Evolutionary conservation across 2,329 filamentous ascomycete genomes (phyloP).

Genomic region (Sporothrix variecibatus): DNA sequence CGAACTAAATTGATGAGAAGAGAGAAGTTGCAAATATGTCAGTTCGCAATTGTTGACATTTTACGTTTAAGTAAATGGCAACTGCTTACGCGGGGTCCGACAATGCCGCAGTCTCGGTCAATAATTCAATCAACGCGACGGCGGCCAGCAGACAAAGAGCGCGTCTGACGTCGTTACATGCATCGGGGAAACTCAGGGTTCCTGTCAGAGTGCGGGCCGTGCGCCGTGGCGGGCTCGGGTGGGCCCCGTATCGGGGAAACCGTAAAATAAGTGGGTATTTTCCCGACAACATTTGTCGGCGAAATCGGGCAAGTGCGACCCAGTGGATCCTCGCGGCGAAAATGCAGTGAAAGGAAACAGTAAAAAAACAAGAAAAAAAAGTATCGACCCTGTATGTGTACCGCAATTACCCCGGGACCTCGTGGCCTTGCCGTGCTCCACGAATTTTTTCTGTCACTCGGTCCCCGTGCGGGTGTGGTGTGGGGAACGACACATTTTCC

Average conservation of each 20-base stretch:
- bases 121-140: not conserved
- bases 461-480: not conserved
- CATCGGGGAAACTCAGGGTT: not conserved
- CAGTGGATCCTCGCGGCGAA: not conserved
- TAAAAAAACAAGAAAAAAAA: not conserved
- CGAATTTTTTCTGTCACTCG: conserved; percentile 33
- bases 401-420: not conserved
- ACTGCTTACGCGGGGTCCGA: not conserved
- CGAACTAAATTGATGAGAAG: not conserved
- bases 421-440: not conserved
- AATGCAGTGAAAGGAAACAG: not conserved
- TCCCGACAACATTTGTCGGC: not conserved
- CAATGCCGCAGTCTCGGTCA: not conserved
- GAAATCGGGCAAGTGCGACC: not conserved
- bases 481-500: conserved; percentile 5
- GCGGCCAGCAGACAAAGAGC: not conserved
- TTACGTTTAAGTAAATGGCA: not conserved
- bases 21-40: not conserved
- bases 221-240: not conserved
- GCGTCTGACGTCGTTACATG: not conserved
- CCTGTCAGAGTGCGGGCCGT: not conserved
- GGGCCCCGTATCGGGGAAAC: not conserved
- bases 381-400: not conserved
- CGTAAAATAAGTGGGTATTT: not conserved
- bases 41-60: not conserved